These are phyloP conservation scores for Torulaspora delbrueckii DNA, from an alignment of 805 yeast species.

Conservation along the genomic window DNA sequence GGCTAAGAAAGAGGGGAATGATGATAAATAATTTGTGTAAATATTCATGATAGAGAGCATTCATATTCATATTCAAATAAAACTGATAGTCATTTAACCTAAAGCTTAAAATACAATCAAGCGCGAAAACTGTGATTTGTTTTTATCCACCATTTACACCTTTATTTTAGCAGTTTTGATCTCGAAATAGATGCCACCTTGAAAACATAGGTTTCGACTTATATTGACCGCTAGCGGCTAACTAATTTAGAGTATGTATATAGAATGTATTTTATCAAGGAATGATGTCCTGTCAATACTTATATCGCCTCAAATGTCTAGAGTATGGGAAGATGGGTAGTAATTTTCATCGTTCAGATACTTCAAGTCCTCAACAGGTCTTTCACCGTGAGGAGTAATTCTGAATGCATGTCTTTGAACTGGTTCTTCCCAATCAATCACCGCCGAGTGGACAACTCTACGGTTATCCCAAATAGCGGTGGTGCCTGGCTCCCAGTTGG, in stretches of 20 bases:
- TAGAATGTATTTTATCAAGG: too few relatives aligned
- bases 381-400: slow-evolving; percentile 67
- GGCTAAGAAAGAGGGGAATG: neutral
- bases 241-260: too few relatives aligned
- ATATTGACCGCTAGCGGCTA: too few relatives aligned
- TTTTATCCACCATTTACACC: too few relatives aligned
- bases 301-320: neutral
- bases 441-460: slow-evolving; percentile 61
- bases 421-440: slow-evolving; percentile 66
- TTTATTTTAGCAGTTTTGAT: too few relatives aligned
- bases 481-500: slow-evolving; percentile 64
- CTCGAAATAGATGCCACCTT: too few relatives aligned
- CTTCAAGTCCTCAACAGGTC: slow-evolving; percentile 52
- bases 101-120: neutral
- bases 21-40: neutral
- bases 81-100: neutral
- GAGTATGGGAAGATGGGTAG: slow-evolving; percentile 15
- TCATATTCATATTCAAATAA: too few relatives aligned
- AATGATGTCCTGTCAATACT: too few relatives aligned
- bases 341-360: slow-evolving; percentile 32
- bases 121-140: too few relatives aligned
- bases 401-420: slow-evolving; percentile 68
- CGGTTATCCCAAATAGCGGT: slow-evolving; percentile 81
- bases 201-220: too few relatives aligned
- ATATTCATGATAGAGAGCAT: neutral